Conservation (phyloP, 306 rosid species). For the Herpetospermum pedunculosum region DNA sequence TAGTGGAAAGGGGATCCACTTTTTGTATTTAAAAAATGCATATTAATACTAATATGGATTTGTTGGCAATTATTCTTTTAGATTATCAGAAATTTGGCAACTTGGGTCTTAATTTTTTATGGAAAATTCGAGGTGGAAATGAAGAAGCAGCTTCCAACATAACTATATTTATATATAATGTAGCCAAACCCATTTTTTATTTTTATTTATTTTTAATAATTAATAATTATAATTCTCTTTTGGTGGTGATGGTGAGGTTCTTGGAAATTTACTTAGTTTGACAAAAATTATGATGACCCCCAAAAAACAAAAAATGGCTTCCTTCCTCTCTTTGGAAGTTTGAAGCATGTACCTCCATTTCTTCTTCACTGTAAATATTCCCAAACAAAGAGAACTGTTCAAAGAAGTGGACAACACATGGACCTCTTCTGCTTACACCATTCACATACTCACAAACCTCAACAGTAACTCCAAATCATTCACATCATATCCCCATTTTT, state of each 20-base stretch:
- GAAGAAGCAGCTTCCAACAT: neutral
- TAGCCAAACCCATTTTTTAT: neutral
- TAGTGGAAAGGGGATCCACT: slow-evolving; percentile 6
- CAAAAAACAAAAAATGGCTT: neutral
- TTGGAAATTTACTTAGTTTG: neutral
- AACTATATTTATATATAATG: neutral
- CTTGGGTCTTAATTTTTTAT: neutral
- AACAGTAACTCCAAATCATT: neutral
- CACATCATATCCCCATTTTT: neutral
- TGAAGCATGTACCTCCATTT: neutral
- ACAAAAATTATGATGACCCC: neutral
- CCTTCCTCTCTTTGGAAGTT: neutral
- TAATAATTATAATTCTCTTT: neutral
- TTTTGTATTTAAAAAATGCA: neutral
- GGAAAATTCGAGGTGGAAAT: neutral
- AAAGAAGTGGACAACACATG: slow-evolving; percentile 2
- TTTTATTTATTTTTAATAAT: neutral
- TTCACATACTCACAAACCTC: neutral
- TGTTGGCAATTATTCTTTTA: neutral
- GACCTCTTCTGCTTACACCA: neutral
- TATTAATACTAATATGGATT: neutral
- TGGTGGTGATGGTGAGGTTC: neutral
- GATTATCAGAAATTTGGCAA: neutral
- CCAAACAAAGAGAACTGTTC: neutral
- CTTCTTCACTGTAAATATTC: neutral